Percentiles rank a stretch among this genome's conserved stretches.
phyloP scores from a whole-genome alignment of 805 yeast species.

The Ogataea paradorogensis region DNA sequence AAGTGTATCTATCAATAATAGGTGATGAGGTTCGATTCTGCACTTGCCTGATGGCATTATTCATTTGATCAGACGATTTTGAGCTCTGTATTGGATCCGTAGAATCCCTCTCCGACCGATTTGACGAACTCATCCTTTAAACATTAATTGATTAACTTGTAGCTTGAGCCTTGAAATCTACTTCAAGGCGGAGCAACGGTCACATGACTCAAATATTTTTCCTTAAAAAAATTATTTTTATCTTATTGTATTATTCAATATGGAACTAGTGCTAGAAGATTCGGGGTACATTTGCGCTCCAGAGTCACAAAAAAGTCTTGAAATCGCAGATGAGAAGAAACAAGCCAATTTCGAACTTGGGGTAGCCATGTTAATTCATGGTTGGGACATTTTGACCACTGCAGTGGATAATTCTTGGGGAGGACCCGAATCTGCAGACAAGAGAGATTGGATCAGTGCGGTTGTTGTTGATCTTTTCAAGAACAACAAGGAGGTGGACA shows the following conservation, averaged over 20 bases:
- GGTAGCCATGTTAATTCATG: constrained; percentile 83
- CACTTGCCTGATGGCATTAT: constrained; percentile 32
- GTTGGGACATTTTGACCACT: constrained; percentile 83
- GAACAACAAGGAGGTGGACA: constrained; percentile 62
- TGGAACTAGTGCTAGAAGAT: constrained; percentile 32
- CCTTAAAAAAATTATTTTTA: constrained; percentile 1
- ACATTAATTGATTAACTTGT: neutral
- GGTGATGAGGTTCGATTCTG: constrained; percentile 14
- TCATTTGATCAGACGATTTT: constrained; percentile 54
- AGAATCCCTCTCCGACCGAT: neutral
- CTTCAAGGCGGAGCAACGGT: neutral
- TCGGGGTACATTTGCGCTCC: constrained; percentile 33
- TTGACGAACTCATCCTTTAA: neutral
- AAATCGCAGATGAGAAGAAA: constrained; percentile 51
- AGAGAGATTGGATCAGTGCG: constrained; percentile 93
- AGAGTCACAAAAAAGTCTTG: constrained; percentile 22
- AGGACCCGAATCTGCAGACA: constrained; percentile 85
- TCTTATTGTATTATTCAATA: constrained; percentile 1
- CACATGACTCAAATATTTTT: constrained; percentile 2
- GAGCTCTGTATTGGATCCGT: too few species aligned
- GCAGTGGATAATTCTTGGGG: constrained; percentile 97
- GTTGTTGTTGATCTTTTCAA: constrained; percentile 75
- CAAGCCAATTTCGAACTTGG: constrained; percentile 91
- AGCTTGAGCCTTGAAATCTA: neutral
- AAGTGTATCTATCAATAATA: constrained; percentile 38